Evolutionary conservation across 75 land plant genomes (phyloP).

Genomic region (Isoetes taiwanensis): DNA sequence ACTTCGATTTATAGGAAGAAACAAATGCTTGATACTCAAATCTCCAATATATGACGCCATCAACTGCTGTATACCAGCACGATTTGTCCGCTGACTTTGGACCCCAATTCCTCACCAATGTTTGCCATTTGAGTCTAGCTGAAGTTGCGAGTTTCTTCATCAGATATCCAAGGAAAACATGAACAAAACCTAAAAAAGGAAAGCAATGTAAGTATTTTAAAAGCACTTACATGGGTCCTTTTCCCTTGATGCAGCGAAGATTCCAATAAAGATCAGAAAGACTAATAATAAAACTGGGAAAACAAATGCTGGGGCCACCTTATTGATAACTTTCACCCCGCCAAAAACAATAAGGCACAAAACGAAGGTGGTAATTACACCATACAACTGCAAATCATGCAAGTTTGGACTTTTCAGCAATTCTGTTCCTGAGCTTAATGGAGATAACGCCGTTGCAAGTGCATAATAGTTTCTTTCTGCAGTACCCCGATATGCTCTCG

Average conservation of each 20-base stretch:
- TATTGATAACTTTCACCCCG: slow-evolving; percentile 94
- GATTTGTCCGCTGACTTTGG: slow-evolving; percentile 71
- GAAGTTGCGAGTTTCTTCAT: too few species aligned
- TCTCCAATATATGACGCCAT: slow-evolving; percentile 66
- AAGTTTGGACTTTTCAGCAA: slow-evolving; percentile 50
- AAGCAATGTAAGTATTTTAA: too few species aligned
- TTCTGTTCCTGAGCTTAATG: slow-evolving; percentile 23
- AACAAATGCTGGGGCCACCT: slow-evolving; percentile 90
- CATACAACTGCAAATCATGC: slow-evolving; percentile 93
- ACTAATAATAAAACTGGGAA: slow-evolving; percentile 81
- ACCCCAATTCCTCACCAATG: slow-evolving; percentile 66
- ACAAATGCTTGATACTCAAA: too few species aligned
- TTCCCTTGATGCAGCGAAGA: slow-evolving; percentile 44
- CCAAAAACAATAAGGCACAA: slow-evolving; percentile 94
- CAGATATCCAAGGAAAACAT: too few species aligned
- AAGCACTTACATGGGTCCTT: slow-evolving; percentile 54
- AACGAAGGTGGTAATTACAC: slow-evolving; percentile 78
- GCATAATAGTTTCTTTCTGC: too few species aligned
- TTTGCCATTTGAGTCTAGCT: too few species aligned
- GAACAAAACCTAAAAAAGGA: too few species aligned
- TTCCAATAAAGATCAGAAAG: slow-evolving; percentile 82
- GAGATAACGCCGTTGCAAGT: too few species aligned
- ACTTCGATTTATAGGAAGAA: too few species aligned
- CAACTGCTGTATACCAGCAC: slow-evolving; percentile 77
- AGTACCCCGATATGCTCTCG: too few species aligned